Evolutionary conservation across 2,329 filamentous ascomycete genomes (phyloP).

Genomic region (Fusarium sp.): DNA sequence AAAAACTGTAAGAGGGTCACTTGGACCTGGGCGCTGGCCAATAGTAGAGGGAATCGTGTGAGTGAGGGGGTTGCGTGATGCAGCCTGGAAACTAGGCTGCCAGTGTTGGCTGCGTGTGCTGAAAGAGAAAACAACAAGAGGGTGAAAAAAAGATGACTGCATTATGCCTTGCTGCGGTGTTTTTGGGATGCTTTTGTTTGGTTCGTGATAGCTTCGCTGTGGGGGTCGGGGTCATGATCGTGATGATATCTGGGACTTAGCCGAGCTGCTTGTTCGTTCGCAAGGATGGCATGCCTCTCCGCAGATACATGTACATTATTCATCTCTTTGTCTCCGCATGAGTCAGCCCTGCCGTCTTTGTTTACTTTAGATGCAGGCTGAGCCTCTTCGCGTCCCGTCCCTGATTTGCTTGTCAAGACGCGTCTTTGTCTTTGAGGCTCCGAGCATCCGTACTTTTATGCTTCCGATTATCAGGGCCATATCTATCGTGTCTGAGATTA

Average conservation of each 20-base stretch:
- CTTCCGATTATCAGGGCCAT: background rate
- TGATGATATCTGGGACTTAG: background rate
- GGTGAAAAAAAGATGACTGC: slow-evolving; percentile 22
- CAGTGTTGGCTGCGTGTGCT: slow-evolving; percentile 13
- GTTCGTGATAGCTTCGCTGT: slow-evolving; percentile 26
- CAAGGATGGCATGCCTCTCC: background rate
- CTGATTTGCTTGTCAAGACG: background rate
- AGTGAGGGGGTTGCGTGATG: slow-evolving; percentile 34
- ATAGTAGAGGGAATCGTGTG: slow-evolving; percentile 9
- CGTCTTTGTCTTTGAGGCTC: background rate
- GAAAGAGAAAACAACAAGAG: slow-evolving; percentile 3
- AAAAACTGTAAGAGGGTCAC: slow-evolving; percentile 25
- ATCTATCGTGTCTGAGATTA: background rate
- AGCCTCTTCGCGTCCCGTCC: background rate
- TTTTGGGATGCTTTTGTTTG: background rate
- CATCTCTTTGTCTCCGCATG: background rate
- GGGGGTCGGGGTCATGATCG: background rate
- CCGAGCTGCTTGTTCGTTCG: background rate
- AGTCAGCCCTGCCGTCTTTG: background rate
- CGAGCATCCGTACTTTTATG: background rate
- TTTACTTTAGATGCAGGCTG: background rate
- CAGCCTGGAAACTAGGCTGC: slow-evolving; percentile 37
- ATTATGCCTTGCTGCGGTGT: slow-evolving; percentile 30
- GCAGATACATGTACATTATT: background rate
- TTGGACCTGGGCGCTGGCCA: slow-evolving; percentile 26